A percentile compares a stretch with the other conserved stretches of the same genome.
Evolutionary conservation across 345 rosid species (phyloP).

Genomic region (Sonneratia alba): DNA sequence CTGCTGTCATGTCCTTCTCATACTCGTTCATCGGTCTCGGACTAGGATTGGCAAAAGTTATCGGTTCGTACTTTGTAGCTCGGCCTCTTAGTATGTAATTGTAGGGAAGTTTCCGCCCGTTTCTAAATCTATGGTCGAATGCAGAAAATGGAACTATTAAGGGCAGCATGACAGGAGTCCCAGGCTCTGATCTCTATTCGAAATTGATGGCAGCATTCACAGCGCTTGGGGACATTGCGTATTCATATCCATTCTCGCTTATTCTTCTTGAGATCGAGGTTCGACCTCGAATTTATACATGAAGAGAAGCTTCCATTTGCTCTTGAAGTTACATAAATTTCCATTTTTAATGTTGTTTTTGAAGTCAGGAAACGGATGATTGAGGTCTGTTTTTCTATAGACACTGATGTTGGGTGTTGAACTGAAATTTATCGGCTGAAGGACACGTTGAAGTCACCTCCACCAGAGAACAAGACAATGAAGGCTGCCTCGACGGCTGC

Average conservation of each 20-base stretch:
- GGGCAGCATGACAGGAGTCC: conserved; percentile 37
- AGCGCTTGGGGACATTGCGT: conserved; percentile 58
- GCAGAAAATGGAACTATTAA: conserved; percentile 24
- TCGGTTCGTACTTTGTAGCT: conserved; percentile 3
- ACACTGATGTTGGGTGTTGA: neutral
- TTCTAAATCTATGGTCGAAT: neutral
- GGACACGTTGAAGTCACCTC: conserved; percentile 37
- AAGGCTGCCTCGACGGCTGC: conserved; percentile 29
- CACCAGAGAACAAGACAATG: conserved; percentile 40
- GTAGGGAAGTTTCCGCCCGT: neutral
- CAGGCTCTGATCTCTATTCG: conserved; percentile 19
- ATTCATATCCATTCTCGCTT: conserved; percentile 47
- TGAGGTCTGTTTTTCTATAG: neutral
- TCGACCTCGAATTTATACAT: neutral
- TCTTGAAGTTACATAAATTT: neutral
- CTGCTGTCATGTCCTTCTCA: conserved; percentile 50
- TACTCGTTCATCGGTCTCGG: conserved; percentile 45
- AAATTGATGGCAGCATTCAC: conserved; percentile 41
- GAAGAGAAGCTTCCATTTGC: neutral
- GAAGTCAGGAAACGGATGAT: neutral
- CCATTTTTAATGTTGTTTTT: neutral
- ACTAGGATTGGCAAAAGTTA: conserved; percentile 32
- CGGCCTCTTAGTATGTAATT: neutral
- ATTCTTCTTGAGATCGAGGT: conserved; percentile 66
- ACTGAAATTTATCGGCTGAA: conserved; percentile 1